These are phyloP conservation scores for Begonia fuchsioides DNA, from an alignment of 306 rosid species.

Conservation along the genomic window DNA sequence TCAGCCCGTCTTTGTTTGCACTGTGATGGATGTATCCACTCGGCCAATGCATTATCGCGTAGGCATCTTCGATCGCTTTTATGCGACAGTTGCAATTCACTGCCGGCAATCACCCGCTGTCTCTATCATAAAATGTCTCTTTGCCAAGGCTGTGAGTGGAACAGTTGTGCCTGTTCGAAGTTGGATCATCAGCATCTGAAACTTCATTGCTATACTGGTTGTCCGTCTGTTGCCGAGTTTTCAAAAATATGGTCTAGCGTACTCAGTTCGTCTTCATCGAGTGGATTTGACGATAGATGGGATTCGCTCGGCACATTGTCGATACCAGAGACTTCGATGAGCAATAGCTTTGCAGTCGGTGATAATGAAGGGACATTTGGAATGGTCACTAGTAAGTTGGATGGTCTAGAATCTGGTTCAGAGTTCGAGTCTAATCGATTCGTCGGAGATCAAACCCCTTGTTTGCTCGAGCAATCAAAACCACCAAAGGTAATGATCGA, in stretches of 20 bases:
- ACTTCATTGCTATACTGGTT: conserved; percentile 29
- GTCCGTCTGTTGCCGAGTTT: conserved; percentile 40
- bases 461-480: conserved; percentile 25
- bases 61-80: conserved; percentile 47
- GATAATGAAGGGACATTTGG: conserved; percentile 21
- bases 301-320: conserved; percentile 17
- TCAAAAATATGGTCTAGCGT: conserved; percentile 29
- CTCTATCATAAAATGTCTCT: conserved; percentile 28
- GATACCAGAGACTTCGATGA: conserved; percentile 14
- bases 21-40: conserved; percentile 58
- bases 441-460: conserved; percentile 26
- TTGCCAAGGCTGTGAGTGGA: conserved; percentile 53
- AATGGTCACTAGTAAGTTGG: conserved; percentile 17
- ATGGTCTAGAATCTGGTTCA: conserved; percentile 17
- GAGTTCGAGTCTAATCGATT: conserved; percentile 27
- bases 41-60: conserved; percentile 43
- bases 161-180: conserved; percentile 17
- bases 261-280: conserved; percentile 17
- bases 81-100: conserved; percentile 48
- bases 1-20: conserved; percentile 46
- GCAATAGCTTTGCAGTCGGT: conserved; percentile 18
- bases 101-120: conserved; percentile 42
- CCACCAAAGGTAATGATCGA: conserved; percentile 33
- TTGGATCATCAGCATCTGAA: conserved; percentile 23
- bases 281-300: conserved; percentile 14